Percentiles rank a stretch among this genome's conserved stretches.
Evolutionary conservation across 768 basidiomycete genomes (phyloP).

Genomic region (Xerocomus potaroensis): DNA sequence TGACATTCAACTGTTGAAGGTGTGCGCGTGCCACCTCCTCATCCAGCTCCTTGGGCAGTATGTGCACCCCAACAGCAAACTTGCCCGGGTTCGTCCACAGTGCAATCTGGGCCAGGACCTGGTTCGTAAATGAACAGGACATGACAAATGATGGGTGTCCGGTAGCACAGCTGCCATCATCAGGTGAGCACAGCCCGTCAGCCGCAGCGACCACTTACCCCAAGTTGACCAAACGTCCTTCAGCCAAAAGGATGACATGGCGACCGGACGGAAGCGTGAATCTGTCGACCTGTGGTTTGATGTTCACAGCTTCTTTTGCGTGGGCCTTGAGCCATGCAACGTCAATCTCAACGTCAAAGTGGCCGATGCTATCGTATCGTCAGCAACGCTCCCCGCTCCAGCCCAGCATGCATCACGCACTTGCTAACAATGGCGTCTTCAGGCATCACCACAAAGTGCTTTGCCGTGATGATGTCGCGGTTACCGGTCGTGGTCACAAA

Average conservation of each 20-base stretch:
- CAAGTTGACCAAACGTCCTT: slow-evolving; percentile 98
- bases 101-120: slow-evolving; percentile 96
- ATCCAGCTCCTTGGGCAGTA: slow-evolving; percentile 96
- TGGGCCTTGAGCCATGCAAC: slow-evolving; percentile 98
- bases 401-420: slow-evolving; percentile 44
- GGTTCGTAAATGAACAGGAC: slow-evolving; percentile 99
- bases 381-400: slow-evolving; percentile 7
- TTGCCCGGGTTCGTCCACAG: slow-evolving; percentile 91
- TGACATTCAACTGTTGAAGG: slow-evolving; percentile 86
- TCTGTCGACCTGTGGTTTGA: slow-evolving; percentile 99
- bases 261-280: slow-evolving; percentile 90
- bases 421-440: slow-evolving; percentile 99
- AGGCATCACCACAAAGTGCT: slow-evolving; percentile 92
- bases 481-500: slow-evolving; percentile 99
- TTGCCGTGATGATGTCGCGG: slow-evolving; percentile 91
- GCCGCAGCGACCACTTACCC: slow-evolving; percentile 48
- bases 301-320: slow-evolving; percentile 75
- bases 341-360: slow-evolving; percentile 90
- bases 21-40: slow-evolving; percentile 99
- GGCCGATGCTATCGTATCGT: slow-evolving; percentile 58
- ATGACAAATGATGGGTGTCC: slow-evolving; percentile 99
- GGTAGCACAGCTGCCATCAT: slow-evolving; percentile 71
- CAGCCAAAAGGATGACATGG: slow-evolving; percentile 95
- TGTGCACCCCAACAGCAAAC: slow-evolving; percentile 97
- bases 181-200: slow-evolving; percentile 3